Base-by-base conservation (phyloP, 176 grass and related monocot genomes). In the Musa schizocarpa region DNA sequence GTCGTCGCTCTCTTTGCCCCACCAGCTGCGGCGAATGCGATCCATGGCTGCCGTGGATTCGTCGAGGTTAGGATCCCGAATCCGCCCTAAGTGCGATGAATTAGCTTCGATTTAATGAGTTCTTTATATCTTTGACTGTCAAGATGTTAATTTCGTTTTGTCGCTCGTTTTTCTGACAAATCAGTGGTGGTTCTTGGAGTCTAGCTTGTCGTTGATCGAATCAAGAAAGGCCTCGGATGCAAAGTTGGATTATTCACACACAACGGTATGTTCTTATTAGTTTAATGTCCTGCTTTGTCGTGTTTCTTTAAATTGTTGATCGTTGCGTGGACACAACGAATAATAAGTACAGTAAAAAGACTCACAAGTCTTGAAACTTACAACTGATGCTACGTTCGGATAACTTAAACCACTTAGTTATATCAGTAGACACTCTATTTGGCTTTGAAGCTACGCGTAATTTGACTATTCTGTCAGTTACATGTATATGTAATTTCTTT, bases 1-100 rank as follows among this genome's bases (percentile, higher is more conserved):
- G 17, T 81, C 53, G 24, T 53, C 50, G 75, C 75, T 9, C 22
- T 53, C 26, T 53, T 74, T 49, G 73, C 71, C 5, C 16, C 61
- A 13, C 9, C 79, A 3, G 59, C 72, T 8, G 82, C 82, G 22
- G 85, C 86, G 23, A 91, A 92, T 78, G 84, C 81, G 84, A 99
- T 99, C 82, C 86, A 89, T 62, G 96, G 96, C 76, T 95, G 96
- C 48, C 88, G 96, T 55, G 96, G 96, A 17, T 94, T 99, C 82
- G 86, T 99, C 14, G 84, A 99, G 87, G 93, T 96, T 21, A 27
- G 13, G 11, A 74, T 77, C 34, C 53, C 50, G 49, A 12, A 34
- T 62, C 1, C 57, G 57, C 34, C 4, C 17, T 65, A 59, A 25
- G 68, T 56, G 54, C 53, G 9, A 13, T 43, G 66, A 68, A 63